Conservation (phyloP, 345 rosid genomes). For the Eucalyptus cloeziana region DNA sequence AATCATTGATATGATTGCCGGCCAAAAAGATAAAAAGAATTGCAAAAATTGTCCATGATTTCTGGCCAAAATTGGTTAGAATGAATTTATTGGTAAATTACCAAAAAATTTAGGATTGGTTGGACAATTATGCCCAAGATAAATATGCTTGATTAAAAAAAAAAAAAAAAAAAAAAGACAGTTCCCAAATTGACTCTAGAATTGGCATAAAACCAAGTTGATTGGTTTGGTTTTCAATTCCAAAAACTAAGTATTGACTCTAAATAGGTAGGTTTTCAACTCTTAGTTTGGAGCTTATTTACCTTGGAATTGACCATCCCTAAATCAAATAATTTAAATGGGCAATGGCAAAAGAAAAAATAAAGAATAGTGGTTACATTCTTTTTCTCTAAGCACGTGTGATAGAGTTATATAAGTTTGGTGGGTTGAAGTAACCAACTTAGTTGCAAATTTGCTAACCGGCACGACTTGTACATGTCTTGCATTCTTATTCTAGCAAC, state of each 20-base stretch:
- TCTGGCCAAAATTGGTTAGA: neutral
- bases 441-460: neutral
- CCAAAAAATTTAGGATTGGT: neutral
- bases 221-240: neutral
- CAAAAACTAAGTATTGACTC: neutral
- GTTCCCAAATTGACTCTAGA: neutral
- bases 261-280: neutral
- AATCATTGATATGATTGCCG: accelerated
- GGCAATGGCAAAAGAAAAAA: neutral
- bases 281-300: neutral
- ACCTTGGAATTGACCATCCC: neutral
- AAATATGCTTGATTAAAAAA: neutral
- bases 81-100: neutral
- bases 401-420: neutral
- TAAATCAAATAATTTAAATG: neutral
- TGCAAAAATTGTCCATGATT: neutral
- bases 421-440: neutral
- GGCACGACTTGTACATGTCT: neutral
- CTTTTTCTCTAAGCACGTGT: neutral
- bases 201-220: neutral
- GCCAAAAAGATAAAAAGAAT: neutral
- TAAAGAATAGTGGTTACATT: neutral
- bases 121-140: neutral
- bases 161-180: neutral
- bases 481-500: neutral